Percentiles rank a stretch among this genome's conserved stretches.
These are phyloP conservation scores for Aspergillus sojae DNA, from an alignment of 2,329 filamentous ascomycete species.

Conservation along the genomic window DNA sequence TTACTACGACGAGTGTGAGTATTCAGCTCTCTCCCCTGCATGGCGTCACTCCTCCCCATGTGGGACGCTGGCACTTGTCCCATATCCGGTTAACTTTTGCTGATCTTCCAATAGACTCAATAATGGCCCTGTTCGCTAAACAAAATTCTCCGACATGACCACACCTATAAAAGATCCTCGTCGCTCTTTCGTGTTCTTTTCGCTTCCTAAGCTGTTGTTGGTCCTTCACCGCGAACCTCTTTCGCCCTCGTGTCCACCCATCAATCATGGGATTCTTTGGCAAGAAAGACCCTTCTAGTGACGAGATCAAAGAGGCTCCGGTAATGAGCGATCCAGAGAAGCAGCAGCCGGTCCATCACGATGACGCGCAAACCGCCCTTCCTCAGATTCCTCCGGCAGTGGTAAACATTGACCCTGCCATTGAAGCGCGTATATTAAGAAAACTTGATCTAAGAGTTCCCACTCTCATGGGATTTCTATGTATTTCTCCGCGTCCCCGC, in stretches of 20 bases:
- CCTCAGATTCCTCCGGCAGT: slow-evolving; percentile 18
- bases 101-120: slow-evolving; percentile 20
- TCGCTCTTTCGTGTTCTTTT: background rate
- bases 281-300: slow-evolving; percentile 18
- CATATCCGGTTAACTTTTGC: slow-evolving; percentile 18
- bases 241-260: background rate
- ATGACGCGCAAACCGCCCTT: slow-evolving; percentile 23
- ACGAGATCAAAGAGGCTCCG: slow-evolving; percentile 26
- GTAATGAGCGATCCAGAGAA: slow-evolving; percentile 35
- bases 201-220: background rate
- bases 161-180: slow-evolving; percentile 16
- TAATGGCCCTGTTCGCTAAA: slow-evolving; percentile 8
- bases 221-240: background rate
- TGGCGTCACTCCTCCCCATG: slow-evolving; percentile 9
- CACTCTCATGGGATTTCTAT: slow-evolving; percentile 41
- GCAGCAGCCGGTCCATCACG: slow-evolving; percentile 23
- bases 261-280: slow-evolving; percentile 25
- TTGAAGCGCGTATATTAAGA: slow-evolving; percentile 39
- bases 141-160: slow-evolving; percentile 17
- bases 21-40: slow-evolving; percentile 1
- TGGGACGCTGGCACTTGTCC: slow-evolving; percentile 5
- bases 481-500: slow-evolving; percentile 28
- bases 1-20: background rate
- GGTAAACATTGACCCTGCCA: slow-evolving; percentile 34
- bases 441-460: slow-evolving; percentile 42